A percentile compares a stretch with the other conserved stretches of the same genome.
phyloP scores from a whole-genome alignment of 1,284 basidiomycete genomes.

The Rhodotorula sp. region DNA sequence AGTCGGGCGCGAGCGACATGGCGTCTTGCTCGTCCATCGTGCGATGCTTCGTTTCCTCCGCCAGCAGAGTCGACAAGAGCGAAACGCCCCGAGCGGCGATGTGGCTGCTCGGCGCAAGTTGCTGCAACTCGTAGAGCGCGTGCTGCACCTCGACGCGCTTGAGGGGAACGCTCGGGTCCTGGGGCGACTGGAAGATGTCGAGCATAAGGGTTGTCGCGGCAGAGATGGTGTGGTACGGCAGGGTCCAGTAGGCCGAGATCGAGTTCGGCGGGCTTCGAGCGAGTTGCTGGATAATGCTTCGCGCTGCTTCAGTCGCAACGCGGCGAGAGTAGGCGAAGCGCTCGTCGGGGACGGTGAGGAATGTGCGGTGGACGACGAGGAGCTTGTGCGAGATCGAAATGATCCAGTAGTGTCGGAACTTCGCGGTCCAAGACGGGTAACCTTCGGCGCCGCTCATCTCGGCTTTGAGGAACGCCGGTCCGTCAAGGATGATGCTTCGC shows the following conservation, averaged over 20 bases:
- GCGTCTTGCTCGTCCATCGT: not conserved
- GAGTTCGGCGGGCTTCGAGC: conserved; percentile 6
- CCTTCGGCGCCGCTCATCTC: not conserved
- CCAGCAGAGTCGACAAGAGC: conserved; percentile 30
- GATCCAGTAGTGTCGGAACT: conserved; percentile 27
- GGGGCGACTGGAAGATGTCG: conserved; percentile 33
- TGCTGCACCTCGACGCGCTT: conserved; percentile 30
- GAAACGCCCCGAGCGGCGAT: conserved; percentile 34
- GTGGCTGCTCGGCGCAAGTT: conserved; percentile 6
- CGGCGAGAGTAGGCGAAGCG: conserved; percentile 26
- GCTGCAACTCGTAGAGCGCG: conserved; percentile 24
- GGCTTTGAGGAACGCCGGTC: conserved; percentile 21
- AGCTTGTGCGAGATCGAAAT: conserved; percentile 36
- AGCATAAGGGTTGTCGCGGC: conserved; percentile 36
- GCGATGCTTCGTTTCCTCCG: conserved; percentile 35
- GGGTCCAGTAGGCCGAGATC: conserved; percentile 28
- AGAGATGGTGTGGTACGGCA: conserved; percentile 33
- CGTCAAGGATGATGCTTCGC: conserved; percentile 18
- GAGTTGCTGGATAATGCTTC: conserved; percentile 31
- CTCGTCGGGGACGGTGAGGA: conserved; percentile 31
- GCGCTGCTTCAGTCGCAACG: conserved; percentile 31
- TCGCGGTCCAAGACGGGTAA: not conserved
- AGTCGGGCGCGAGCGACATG: not conserved
- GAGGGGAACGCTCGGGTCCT: conserved; percentile 22
- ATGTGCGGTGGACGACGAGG: conserved; percentile 33